Evolutionary conservation across 2,329 filamentous ascomycete species (phyloP).

Genomic region (Akanthomyces dipterigenus): DNA sequence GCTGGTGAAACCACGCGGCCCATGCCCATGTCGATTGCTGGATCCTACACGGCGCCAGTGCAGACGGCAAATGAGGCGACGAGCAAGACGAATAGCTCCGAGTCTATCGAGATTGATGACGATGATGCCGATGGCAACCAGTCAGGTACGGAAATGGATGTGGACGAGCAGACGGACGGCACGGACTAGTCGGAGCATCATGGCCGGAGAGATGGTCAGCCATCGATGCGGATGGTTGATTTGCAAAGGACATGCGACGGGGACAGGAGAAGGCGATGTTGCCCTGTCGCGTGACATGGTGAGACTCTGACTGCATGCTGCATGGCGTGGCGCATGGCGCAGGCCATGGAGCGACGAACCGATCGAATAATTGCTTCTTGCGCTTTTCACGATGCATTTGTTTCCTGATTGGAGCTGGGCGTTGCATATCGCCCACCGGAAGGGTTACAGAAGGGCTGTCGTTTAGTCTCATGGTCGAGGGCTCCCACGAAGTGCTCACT

Average conservation of each 20-base stretch:
- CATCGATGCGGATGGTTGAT: not conserved
- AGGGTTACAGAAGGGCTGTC: too few relatives aligned
- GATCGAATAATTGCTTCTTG: not conserved
- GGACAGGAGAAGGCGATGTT: not conserved
- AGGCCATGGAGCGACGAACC: not conserved
- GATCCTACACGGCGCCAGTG: constrained; percentile 1
- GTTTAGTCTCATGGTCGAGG: too few relatives aligned
- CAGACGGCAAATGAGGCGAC: not conserved
- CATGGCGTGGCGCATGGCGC: not conserved
- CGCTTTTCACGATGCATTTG: not conserved
- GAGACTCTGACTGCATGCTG: too few relatives aligned
- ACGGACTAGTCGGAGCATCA: not conserved
- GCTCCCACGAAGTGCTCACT: too few relatives aligned
- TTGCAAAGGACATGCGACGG: not conserved
- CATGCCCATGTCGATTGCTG: constrained; percentile 7
- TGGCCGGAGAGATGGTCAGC: not conserved
- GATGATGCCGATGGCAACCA: not conserved
- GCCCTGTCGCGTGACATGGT: too few relatives aligned
- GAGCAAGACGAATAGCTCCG: not conserved
- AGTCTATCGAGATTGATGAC: not conserved
- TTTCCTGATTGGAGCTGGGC: not conserved
- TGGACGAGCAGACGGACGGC: not conserved
- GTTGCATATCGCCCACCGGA: not conserved
- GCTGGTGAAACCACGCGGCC: not conserved
- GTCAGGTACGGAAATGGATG: not conserved